These are phyloP conservation scores for Castanospermum australe DNA, from an alignment of 306 rosid species.

Conservation along the genomic window DNA sequence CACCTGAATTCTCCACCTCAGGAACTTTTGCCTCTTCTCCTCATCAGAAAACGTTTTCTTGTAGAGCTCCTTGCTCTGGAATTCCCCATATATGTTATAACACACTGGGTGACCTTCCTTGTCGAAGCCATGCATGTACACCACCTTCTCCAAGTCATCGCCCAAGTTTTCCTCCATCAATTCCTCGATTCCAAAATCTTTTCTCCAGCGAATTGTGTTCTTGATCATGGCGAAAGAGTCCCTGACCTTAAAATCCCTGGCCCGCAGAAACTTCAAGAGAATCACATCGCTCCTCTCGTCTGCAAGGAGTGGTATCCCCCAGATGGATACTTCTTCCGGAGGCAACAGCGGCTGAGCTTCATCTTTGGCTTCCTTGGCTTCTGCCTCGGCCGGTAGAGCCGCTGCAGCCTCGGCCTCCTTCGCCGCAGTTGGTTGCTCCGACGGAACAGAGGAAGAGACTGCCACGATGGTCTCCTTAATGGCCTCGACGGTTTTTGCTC, in stretches of 20 bases:
- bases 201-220: constrained; percentile 77
- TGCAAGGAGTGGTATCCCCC: constrained; percentile 71
- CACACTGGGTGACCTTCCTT: constrained; percentile 83
- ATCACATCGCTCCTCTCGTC: constrained; percentile 82
- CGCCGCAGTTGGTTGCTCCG: constrained; percentile 2
- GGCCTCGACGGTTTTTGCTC: constrained; percentile 83
- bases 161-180: constrained; percentile 51
- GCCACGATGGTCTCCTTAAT: constrained; percentile 71
- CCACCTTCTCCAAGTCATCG: constrained; percentile 54
- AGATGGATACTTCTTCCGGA: constrained; percentile 56
- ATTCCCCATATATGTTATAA: constrained; percentile 66
- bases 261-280: constrained; percentile 76
- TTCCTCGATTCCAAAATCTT: constrained; percentile 68
- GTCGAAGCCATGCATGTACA: constrained; percentile 64
- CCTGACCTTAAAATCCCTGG: constrained; percentile 84
- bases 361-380: constrained; percentile 16
- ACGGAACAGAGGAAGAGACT: constrained; percentile 47
- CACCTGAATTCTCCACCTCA: constrained; percentile 70
- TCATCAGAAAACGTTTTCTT: constrained; percentile 66
- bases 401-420: neutral
- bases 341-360: constrained; percentile 24
- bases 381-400: constrained; percentile 11
- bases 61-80: constrained; percentile 60
- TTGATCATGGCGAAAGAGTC: constrained; percentile 84
- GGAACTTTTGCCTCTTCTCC: constrained; percentile 57